Conservation (phyloP, 2,329 filamentous ascomycete species). For the Botryotinia narcissicola region DNA sequence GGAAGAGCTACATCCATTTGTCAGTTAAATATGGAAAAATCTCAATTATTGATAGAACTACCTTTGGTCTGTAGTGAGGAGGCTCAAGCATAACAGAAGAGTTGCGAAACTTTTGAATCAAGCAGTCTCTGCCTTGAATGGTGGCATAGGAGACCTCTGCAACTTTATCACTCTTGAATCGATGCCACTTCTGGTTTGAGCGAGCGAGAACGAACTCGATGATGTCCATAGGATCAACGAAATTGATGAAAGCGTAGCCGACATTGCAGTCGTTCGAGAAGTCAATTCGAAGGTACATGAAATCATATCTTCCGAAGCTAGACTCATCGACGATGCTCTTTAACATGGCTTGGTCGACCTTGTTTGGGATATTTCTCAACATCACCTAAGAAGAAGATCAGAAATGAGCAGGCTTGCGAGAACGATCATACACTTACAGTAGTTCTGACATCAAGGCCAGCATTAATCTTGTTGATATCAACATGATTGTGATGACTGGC, state of each 20-base stretch:
- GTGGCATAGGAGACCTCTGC: slow-evolving; percentile 96
- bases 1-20: slow-evolving; percentile 53
- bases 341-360: slow-evolving; percentile 73
- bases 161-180: slow-evolving; percentile 79
- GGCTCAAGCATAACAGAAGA: slow-evolving; percentile 92
- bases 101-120: slow-evolving; percentile 95
- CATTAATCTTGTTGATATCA: slow-evolving; percentile 57
- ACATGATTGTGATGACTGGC: slow-evolving; percentile 60
- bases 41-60: slow-evolving; percentile 44
- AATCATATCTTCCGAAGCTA: slow-evolving; percentile 83
- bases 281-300: slow-evolving; percentile 91
- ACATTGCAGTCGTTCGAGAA: slow-evolving; percentile 86
- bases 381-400: slow-evolving; percentile 62
- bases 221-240: slow-evolving; percentile 75
- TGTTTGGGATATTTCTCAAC: slow-evolving; percentile 92
- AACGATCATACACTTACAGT: slow-evolving; percentile 54
- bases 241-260: slow-evolving; percentile 97
- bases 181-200: slow-evolving; percentile 72
- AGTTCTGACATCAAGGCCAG: slow-evolving; percentile 70
- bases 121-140: slow-evolving; percentile 86
- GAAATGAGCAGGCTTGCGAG: slow-evolving; percentile 6
- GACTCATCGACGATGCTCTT: slow-evolving; percentile 77
- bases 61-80: slow-evolving; percentile 79
- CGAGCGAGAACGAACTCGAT: slow-evolving; percentile 71
- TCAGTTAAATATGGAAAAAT: neutral